phyloP scores from a whole-genome alignment of 805 yeast genomes.

The Lipomyces yamadae region DNA sequence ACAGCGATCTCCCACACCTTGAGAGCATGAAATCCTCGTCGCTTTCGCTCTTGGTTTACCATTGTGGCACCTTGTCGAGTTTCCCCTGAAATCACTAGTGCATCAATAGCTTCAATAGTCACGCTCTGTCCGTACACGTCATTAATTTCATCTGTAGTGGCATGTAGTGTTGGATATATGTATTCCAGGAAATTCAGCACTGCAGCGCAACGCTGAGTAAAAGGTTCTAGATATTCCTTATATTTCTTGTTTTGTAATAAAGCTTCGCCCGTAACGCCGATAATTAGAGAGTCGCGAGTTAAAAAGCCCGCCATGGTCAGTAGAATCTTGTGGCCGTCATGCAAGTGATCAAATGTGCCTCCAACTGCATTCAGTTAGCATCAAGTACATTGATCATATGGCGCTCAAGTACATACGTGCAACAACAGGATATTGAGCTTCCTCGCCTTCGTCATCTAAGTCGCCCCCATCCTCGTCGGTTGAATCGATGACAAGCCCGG shows the following conservation, averaged over 20 bases:
- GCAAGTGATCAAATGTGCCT: slow-evolving; percentile 96
- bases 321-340: slow-evolving; percentile 90
- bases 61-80: slow-evolving; percentile 73
- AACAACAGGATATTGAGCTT: slow-evolving; percentile 34
- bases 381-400: slow-evolving; percentile 7
- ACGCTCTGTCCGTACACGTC: slow-evolving; percentile 97
- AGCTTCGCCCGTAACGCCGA: slow-evolving; percentile 83
- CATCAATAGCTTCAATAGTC: slow-evolving; percentile 69
- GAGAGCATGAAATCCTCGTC: slow-evolving; percentile 59
- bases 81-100: slow-evolving; percentile 80
- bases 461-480: slow-evolving; percentile 15
- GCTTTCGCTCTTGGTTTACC: slow-evolving; percentile 68
- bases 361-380: slow-evolving; percentile 62
- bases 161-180: slow-evolving; percentile 53
- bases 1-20: slow-evolving; percentile 54
- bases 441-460: slow-evolving; percentile 30
- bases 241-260: slow-evolving; percentile 76
- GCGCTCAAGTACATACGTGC: slow-evolving; percentile 24
- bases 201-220: slow-evolving; percentile 53
- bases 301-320: slow-evolving; percentile 73
- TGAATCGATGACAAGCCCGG: slow-evolving; percentile 26
- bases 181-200: slow-evolving; percentile 58
- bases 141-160: slow-evolving; percentile 65
- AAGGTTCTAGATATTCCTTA: slow-evolving; percentile 65
- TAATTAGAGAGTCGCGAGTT: slow-evolving; percentile 59